Evolutionary conservation across 2,329 filamentous ascomycete genomes (phyloP), one percentile per base, ranked within the genome.

Genomic region (Teratosphaeria pseudoeucalypti): DNA sequence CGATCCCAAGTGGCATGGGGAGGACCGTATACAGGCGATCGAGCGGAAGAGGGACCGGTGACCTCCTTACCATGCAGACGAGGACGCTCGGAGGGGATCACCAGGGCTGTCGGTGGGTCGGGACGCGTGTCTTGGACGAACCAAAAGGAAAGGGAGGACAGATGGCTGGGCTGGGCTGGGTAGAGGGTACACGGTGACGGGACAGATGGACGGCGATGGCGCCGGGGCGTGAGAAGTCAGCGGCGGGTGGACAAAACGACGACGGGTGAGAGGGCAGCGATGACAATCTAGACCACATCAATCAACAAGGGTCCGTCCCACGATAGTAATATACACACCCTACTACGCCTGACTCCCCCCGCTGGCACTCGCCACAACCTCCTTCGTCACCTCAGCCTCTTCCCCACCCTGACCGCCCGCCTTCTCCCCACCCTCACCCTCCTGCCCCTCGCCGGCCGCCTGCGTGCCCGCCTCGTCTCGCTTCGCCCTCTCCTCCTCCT

Each of bases 401-500:
- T 49, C 47, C 1, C 34, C 11, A 7, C 43, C 43, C n/a, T 49
- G 16, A 19, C n/a, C 23, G 7, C 10, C 23, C n/a, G 32, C 52
- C 52, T 55, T 43, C 34, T 27, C 57, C 10, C 19, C 57, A 58
- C 53, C 39, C 34, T 52, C 19, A 14, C 55, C 55, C 34, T 57
- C 60, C 16, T 56, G 58, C 12, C 55, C 34, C n/a, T 55, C 57
- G 59, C 62, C 23, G 23, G 23, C 56, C 43, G 58, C 62, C 57
- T 64, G 61, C 55, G 63, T 59, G 32, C 61, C 62, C 37, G 60
- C 61, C 56, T 67, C 69, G 23, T 58, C 60, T 26, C 57, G 60
- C 11, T 58, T 55, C 37, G 54, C 64, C 52, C 63, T 59, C 37
- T 63, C 64, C 43, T 61, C 61, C 55, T 69, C 66, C 58, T 70